Conservation (phyloP, 2,329 filamentous ascomycete genomes). For the Trematosphaeria pertusa region DNA sequence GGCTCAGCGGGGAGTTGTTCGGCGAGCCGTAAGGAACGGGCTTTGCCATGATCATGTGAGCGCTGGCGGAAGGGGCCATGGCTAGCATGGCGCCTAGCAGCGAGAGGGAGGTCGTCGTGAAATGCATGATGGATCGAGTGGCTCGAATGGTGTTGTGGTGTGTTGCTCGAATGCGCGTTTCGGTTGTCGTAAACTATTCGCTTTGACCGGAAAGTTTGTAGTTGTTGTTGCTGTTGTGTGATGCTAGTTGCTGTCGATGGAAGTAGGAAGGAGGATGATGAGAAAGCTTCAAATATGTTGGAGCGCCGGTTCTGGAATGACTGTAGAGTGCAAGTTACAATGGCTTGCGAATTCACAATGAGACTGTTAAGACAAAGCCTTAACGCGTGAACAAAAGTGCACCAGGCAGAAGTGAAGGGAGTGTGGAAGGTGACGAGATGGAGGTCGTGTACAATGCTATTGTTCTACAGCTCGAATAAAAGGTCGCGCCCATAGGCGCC, state of each 20-base stretch:
- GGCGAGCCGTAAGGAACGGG: constrained; percentile 68
- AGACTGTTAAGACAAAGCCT: constrained; percentile 22
- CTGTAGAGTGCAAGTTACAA: constrained; percentile 2
- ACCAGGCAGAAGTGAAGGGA: constrained; percentile 20
- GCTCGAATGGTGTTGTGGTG: constrained; percentile 5
- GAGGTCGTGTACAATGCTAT: constrained; percentile 15
- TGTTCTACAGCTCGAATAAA: constrained; percentile 6
- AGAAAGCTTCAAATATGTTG: constrained; percentile 9
- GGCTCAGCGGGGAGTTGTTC: constrained; percentile 68
- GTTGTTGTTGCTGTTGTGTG: constrained; percentile 1
- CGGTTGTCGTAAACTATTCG: no score
- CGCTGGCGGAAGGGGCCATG: constrained; percentile 65
- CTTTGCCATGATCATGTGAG: constrained; percentile 76
- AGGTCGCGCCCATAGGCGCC: neutral
- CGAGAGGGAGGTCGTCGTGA: constrained; percentile 14
- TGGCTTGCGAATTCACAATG: constrained; percentile 3
- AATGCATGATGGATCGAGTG: constrained; percentile 3
- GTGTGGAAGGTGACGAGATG: constrained; percentile 23
- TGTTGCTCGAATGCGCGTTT: constrained; percentile 4
- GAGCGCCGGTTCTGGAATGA: constrained; percentile 2
- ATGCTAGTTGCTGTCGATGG: no score
- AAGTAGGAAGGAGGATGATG: constrained; percentile 1
- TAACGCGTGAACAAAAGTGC: constrained; percentile 10
- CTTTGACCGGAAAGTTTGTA: constrained; percentile 12
- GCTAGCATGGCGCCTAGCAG: constrained; percentile 31